Evolutionary conservation across 495 filamentous ascomycete genomes (phyloP).

Genomic region (Trichoderma gamsii): DNA sequence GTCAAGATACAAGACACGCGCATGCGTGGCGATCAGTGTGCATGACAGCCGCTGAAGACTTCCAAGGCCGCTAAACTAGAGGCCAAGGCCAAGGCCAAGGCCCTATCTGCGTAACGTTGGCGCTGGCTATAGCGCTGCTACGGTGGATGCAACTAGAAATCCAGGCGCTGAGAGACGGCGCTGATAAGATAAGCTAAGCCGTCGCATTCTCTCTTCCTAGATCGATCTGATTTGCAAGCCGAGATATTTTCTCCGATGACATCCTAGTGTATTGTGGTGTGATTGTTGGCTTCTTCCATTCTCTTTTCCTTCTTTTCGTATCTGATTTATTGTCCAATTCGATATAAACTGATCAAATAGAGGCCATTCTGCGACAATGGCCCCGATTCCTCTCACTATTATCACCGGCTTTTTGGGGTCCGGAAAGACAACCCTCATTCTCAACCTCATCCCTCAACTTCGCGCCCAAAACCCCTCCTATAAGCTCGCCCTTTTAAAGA

Average conservation of each 20-base stretch:
- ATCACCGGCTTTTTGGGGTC: conserved; percentile 92
- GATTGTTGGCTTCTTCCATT: not conserved
- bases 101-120: not conserved
- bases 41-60: not conserved
- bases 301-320: not conserved
- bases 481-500: conserved; percentile 90
- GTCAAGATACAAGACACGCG: not conserved
- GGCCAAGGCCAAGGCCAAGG: not conserved
- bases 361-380: conserved; percentile 30
- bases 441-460: conserved; percentile 84
- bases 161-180: not conserved
- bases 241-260: not conserved
- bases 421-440: conserved; percentile 88
- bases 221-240: not conserved
- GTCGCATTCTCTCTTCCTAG: not conserved
- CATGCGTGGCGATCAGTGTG: not conserved
- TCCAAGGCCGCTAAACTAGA: not conserved
- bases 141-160: not conserved
- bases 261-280: not conserved
- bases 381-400: conserved; percentile 84
- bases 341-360: not conserved
- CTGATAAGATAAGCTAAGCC: conserved; percentile 9
- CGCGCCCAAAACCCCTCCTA: conserved; percentile 58
- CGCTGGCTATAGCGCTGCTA: not conserved
- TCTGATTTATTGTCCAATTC: not conserved